Evolutionary conservation across 164 flowering plant genomes (phyloP).

Genomic region (Piper betle): DNA sequence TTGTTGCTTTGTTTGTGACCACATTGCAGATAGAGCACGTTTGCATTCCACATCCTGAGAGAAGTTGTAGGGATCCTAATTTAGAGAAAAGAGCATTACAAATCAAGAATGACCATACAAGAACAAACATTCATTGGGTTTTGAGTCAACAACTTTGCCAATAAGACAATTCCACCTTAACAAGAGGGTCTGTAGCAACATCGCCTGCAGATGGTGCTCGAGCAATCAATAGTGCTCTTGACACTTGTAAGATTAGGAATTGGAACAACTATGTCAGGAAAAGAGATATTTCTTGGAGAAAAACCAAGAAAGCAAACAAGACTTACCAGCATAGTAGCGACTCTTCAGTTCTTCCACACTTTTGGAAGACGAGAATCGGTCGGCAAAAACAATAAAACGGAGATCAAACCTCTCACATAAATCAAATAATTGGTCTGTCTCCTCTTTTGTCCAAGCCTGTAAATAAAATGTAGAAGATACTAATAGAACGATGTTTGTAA

Average conservation of each 20-base stretch:
- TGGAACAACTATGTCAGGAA: not conserved
- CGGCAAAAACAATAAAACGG: slow-evolving; percentile 85
- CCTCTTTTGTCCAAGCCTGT: slow-evolving; percentile 88
- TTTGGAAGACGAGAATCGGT: slow-evolving; percentile 71
- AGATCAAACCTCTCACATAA: slow-evolving; percentile 85
- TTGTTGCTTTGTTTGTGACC: slow-evolving; percentile 84
- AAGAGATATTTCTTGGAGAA: not conserved
- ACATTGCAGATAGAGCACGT: slow-evolving; percentile 77
- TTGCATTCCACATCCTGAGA: slow-evolving; percentile 81
- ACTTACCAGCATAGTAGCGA: slow-evolving; percentile 88
- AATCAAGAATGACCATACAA: not conserved
- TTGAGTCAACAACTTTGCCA: not conserved
- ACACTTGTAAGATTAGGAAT: slow-evolving; percentile 28
- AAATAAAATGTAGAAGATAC: not conserved
- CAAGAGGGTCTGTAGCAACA: slow-evolving; percentile 65
- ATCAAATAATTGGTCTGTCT: slow-evolving; percentile 88
- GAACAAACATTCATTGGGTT: not conserved
- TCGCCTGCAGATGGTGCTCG: slow-evolving; percentile 71
- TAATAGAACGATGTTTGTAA: not conserved
- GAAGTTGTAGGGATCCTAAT: slow-evolving; percentile 66
- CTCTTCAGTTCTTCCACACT: slow-evolving; percentile 82
- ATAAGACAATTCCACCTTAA: slow-evolving; percentile 41
- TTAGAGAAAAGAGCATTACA: slow-evolving; percentile 4
- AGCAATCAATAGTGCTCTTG: slow-evolving; percentile 61
- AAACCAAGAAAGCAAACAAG: not conserved